Evolutionary conservation across 305 asterid species (phyloP).

Genomic region (Solanum hybrid): DNA sequence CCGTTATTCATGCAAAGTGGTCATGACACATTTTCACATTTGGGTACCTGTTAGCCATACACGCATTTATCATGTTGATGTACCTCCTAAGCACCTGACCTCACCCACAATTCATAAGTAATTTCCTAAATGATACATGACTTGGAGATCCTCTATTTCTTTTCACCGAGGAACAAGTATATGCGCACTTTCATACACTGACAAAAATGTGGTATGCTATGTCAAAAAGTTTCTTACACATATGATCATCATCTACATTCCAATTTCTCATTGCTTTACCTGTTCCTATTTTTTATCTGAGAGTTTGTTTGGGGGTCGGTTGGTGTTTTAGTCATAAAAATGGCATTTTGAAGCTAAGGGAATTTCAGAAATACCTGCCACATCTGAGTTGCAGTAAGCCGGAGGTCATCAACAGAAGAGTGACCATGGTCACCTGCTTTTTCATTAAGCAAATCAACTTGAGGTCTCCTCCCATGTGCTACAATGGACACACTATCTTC

Average conservation of each 20-base stretch:
- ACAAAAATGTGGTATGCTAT: not conserved
- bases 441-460: conserved; percentile 21
- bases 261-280: not conserved
- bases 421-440: conserved; percentile 28
- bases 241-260: not conserved
- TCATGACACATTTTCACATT: not conserved
- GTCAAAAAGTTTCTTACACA: not conserved
- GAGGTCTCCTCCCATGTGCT: conserved; percentile 17
- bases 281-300: not conserved
- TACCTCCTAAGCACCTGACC: not conserved
- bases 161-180: not conserved
- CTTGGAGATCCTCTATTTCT: not conserved
- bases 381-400: conserved; percentile 27
- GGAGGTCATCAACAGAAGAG: conserved; percentile 29
- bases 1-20: not conserved
- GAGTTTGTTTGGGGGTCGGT: not conserved
- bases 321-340: conserved; percentile 17
- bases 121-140: not conserved
- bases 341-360: not conserved
- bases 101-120: not conserved
- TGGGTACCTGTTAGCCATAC: not conserved
- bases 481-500: conserved; percentile 22
- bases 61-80: not conserved
- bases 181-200: not conserved
- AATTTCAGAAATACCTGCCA: conserved; percentile 42